phyloP scores from a whole-genome alignment of 208 protist species.

The Trypanosoma vivax region DNA sequence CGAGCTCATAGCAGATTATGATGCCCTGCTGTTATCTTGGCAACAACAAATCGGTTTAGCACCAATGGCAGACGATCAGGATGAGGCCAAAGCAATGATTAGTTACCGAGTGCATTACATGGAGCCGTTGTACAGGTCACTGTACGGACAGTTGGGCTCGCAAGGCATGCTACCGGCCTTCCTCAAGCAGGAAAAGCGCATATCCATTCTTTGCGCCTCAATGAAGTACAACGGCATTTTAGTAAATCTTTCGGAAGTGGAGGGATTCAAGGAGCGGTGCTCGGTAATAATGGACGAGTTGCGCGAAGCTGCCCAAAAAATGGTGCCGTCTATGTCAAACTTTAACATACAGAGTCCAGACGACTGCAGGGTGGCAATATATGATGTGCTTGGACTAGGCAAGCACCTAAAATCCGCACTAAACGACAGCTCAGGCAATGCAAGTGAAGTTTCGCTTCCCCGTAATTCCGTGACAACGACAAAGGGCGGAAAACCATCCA shows the following conservation, averaged over 20 bases:
- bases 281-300: slow-evolving; percentile 38
- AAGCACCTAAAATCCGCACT: slow-evolving; percentile 35
- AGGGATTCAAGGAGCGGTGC: slow-evolving; percentile 46
- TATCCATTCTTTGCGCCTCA: slow-evolving; percentile 54
- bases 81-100: slow-evolving; percentile 16
- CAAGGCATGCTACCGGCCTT: slow-evolving; percentile 78
- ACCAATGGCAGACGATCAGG: slow-evolving; percentile 2
- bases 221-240: slow-evolving; percentile 72
- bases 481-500: slow-evolving; percentile 82
- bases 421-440: no score
- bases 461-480: slow-evolving; percentile 39
- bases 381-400: slow-evolving; percentile 81
- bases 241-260: slow-evolving; percentile 58
- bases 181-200: slow-evolving; percentile 79
- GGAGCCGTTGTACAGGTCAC: slow-evolving; percentile 61
- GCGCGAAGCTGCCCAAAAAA: slow-evolving; percentile 20
- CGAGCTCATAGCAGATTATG: slow-evolving; percentile 22
- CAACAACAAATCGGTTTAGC: slow-evolving; percentile 19
- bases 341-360: slow-evolving; percentile 88
- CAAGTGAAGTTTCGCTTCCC: slow-evolving; percentile 1
- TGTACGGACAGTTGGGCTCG: slow-evolving; percentile 73
- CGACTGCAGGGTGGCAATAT: slow-evolving; percentile 70
- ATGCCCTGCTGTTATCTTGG: slow-evolving; percentile 13
- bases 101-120: slow-evolving; percentile 71
- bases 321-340: slow-evolving; percentile 41